Evolutionary conservation across 768 basidiomycete genomes (phyloP).

Genomic region (Xanthoconium stramineum): DNA sequence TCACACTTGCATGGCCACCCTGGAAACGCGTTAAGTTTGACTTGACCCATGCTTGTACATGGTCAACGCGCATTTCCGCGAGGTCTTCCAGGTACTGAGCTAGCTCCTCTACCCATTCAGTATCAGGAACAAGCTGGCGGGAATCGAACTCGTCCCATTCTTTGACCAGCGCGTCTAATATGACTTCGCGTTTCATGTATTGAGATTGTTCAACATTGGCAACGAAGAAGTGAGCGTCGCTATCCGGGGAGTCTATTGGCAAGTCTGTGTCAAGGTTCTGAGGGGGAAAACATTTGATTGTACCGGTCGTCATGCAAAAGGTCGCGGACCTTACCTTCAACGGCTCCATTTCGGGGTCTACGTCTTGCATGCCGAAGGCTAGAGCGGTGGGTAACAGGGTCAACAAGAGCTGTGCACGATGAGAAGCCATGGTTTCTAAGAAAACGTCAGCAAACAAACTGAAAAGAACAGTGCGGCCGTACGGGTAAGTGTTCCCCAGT

Average conservation of each 20-base stretch:
- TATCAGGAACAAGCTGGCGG: conserved; percentile 38
- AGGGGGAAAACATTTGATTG: neutral
- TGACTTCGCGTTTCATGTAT: conserved; percentile 8
- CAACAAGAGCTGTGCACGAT: conserved; percentile 42
- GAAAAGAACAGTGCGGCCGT: conserved; percentile 11
- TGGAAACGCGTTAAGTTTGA: conserved; percentile 50
- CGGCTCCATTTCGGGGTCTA: conserved; percentile 42
- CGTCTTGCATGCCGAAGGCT: conserved; percentile 44
- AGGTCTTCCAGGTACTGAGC: conserved; percentile 39
- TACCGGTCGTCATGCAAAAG: neutral
- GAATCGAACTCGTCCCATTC: conserved; percentile 31
- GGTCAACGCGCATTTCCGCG: conserved; percentile 41
- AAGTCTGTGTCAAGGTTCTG: conserved; percentile 56
- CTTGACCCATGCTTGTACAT: conserved; percentile 50
- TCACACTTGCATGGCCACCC: conserved; percentile 42
- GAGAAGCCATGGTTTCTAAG: conserved; percentile 45
- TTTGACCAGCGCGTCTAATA: conserved; percentile 15
- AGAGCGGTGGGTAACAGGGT: conserved; percentile 47
- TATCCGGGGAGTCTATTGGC: conserved; percentile 37
- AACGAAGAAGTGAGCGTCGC: conserved; percentile 36
- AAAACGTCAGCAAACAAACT: neutral
- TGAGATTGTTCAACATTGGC: conserved; percentile 11
- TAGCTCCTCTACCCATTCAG: conserved; percentile 41
- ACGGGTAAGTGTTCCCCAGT: conserved; percentile 64
- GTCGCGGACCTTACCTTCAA: conserved; percentile 42